Base-by-base conservation (phyloP, 345 rosid genomes). In the Citrus trifoliata region DNA sequence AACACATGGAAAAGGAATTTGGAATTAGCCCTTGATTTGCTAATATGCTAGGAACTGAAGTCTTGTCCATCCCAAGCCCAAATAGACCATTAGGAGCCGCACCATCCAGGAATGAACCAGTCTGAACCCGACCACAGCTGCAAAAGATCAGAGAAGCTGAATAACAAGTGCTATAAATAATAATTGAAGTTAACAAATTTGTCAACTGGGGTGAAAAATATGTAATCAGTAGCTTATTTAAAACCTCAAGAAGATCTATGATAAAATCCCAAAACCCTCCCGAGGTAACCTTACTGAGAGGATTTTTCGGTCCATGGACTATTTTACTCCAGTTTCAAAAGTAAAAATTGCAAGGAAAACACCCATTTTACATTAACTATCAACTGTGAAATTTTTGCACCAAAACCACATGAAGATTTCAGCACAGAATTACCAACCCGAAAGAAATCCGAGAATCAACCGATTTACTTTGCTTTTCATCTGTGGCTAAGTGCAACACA, bases 11-110 rank as follows among this genome's bases (percentile, higher is more conserved):
- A 82, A 97, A 97, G 14, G 99, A 97, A 88, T 93, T 88, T 25
- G 95, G 79, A 70, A 88, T 79, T 55, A 84, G 33, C 35, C 97
- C 95, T 76, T 87, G 79, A 59, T 87, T 84, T 6, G 98, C 98
- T 81, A 97, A 89, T 70, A 89, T 86, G 83, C 95, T 97, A 10
- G 98, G 99, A 81, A 97, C 98, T 3, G 99, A 94, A 56, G 84
- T 35, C 68, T 86, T 88, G 70, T 82, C 88, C 88, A 94, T 87
- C 46, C 99, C 99, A 77, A 97, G 98, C 33, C 99, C 99, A 70
- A 94, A 90, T 62, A 97, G 93, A 69, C 99, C 99, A 81, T 97
- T 97, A 32, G 95, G 97, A 78, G 99, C 99, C 22, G 93, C 99
- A 68, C 95, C 92, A 59, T 86, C 77, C 82, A 94, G 81, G 83